Percentiles rank a stretch among this genome's conserved stretches.
Evolutionary conservation across 2,329 filamentous ascomycete species (phyloP).

Genomic region (Pseudonectria buxi): DNA sequence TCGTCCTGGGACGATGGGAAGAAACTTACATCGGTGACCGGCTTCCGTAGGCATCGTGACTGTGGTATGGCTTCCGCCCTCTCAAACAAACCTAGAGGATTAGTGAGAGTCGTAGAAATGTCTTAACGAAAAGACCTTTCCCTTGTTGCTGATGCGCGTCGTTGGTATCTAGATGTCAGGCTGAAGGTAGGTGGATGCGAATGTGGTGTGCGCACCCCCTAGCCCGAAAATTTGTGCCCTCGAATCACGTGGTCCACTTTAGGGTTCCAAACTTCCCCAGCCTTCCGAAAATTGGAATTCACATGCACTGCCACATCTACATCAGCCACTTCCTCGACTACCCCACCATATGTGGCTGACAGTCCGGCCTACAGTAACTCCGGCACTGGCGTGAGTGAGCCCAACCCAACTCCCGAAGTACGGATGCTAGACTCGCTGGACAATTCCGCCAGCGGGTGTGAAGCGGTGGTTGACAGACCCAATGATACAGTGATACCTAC

Average conservation of each 20-base stretch:
- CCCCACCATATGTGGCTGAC: too few species aligned
- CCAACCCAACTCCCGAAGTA: too few species aligned
- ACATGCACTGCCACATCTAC: slow-evolving; percentile 6
- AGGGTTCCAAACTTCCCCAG: slow-evolving; percentile 16
- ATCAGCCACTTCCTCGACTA: slow-evolving; percentile 7
- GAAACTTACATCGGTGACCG: slow-evolving; percentile 78
- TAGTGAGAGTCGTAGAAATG: slow-evolving; percentile 34
- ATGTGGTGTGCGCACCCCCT: slow-evolving; percentile 29
- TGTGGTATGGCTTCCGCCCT: slow-evolving; percentile 39
- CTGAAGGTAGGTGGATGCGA: slow-evolving; percentile 29
- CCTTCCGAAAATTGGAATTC: slow-evolving; percentile 4
- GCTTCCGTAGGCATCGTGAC: slow-evolving; percentile 83
- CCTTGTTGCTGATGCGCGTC: slow-evolving; percentile 35
- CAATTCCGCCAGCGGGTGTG: too few species aligned
- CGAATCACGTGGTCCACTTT: slow-evolving; percentile 29
- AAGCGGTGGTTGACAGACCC: too few species aligned
- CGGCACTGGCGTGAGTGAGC: too few species aligned
- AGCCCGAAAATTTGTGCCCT: slow-evolving; percentile 31
- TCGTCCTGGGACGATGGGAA: slow-evolving; percentile 7
- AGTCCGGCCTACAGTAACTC: too few species aligned
- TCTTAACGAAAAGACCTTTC: slow-evolving; percentile 42
- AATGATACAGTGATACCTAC: too few species aligned
- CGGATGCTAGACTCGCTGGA: too few species aligned
- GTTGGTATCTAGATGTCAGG: slow-evolving; percentile 35
- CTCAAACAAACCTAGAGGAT: slow-evolving; percentile 40